phyloP scores from a whole-genome alignment of 1,284 basidiomycete species.

The Rhodotorula mucilaginosa region DNA sequence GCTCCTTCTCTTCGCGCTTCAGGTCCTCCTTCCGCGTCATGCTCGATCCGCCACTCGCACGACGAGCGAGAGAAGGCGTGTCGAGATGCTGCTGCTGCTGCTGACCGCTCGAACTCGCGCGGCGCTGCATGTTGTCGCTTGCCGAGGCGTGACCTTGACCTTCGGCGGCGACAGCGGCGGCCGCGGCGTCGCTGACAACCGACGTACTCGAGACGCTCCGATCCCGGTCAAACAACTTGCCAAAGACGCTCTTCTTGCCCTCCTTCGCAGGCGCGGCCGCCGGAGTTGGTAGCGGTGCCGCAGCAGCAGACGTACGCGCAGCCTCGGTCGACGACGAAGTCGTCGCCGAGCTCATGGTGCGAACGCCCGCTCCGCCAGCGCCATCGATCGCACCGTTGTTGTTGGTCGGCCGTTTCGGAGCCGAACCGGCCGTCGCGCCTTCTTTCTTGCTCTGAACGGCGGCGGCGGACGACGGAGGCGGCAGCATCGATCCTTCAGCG shows the following conservation, averaged over 20 bases:
- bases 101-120: slow-evolving; percentile 11
- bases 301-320: not conserved
- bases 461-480: not conserved
- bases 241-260: slow-evolving; percentile 41
- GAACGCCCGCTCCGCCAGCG: not conserved
- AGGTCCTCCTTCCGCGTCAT: slow-evolving; percentile 4
- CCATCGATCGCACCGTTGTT: not conserved
- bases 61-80: slow-evolving; percentile 8
- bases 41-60: slow-evolving; percentile 7
- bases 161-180: not conserved
- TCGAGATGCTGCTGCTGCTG: not conserved
- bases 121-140: slow-evolving; percentile 24
- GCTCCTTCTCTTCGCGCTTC: slow-evolving; percentile 23
- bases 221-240: slow-evolving; percentile 41
- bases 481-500: not conserved
- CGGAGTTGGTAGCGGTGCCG: slow-evolving; percentile 9
- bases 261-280: not conserved
- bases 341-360: not conserved
- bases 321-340: not conserved
- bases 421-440: not conserved
- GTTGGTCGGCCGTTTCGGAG: not conserved
- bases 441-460: not conserved
- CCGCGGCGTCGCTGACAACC: slow-evolving; percentile 3
- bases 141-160: not conserved
- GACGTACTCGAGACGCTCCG: slow-evolving; percentile 17